A percentile compares a stretch with the other conserved stretches of the same genome.
Conservation (phyloP, 129 eudicot genomes). For the Escallonia rubra region DNA sequence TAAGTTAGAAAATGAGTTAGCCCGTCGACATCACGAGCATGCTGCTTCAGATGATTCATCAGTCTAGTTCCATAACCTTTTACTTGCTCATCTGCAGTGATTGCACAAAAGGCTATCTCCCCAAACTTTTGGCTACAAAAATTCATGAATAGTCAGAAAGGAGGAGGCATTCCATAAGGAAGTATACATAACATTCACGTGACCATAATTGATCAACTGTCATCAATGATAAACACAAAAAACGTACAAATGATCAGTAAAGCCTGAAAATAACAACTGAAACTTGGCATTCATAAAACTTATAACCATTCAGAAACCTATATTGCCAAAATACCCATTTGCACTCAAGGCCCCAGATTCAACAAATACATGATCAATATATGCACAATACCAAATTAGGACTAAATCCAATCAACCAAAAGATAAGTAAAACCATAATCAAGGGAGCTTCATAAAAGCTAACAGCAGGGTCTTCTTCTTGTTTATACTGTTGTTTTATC, state of each 20-base stretch:
- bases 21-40: slow-evolving; percentile 94
- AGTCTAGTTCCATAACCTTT: slow-evolving; percentile 97
- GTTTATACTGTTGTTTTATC: too few species aligned
- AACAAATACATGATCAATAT: too few species aligned
- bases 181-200: not conserved
- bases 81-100: slow-evolving; percentile 96
- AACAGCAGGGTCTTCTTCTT: too few species aligned
- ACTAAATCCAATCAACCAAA: too few species aligned
- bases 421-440: too few species aligned
- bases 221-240: not conserved
- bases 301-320: not conserved
- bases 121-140: slow-evolving; percentile 85
- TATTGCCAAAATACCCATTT: not conserved
- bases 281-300: not conserved
- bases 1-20: slow-evolving; percentile 95
- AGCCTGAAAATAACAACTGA: not conserved
- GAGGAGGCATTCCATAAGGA: slow-evolving; percentile 1
- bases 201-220: not conserved
- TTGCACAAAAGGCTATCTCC: slow-evolving; percentile 98
- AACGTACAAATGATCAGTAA: not conserved
- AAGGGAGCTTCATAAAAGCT: too few species aligned
- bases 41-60: slow-evolving; percentile 92
- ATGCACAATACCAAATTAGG: too few species aligned
- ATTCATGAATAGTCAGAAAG: slow-evolving; percentile 14
- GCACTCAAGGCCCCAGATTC: too few species aligned